Evolutionary conservation across 2,329 filamentous ascomycete genomes (phyloP).

Genomic region (Aspergillus fructus): DNA sequence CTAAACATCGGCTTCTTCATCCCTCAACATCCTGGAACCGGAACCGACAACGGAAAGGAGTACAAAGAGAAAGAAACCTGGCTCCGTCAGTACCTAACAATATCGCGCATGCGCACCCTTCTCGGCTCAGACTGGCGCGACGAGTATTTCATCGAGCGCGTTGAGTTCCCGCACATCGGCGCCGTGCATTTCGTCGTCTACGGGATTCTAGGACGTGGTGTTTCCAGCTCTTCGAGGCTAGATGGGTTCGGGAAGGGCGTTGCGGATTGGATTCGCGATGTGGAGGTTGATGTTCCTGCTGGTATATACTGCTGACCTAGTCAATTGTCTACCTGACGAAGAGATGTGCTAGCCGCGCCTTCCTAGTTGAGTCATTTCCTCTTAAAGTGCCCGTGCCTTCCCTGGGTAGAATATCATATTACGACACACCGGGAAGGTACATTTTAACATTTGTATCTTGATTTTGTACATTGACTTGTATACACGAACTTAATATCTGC

Average conservation of each 20-base stretch:
- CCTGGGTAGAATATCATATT: background rate
- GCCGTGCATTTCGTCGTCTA: conserved; percentile 55
- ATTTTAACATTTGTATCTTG: too few species aligned
- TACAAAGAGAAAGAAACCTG: conserved; percentile 20
- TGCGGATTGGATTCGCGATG: conserved; percentile 51
- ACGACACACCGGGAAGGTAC: background rate
- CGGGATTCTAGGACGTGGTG: conserved; percentile 45
- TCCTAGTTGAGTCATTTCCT: background rate
- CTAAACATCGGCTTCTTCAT: conserved; percentile 45
- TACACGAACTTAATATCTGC: too few species aligned
- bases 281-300: conserved; percentile 42
- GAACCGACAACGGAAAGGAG: background rate
- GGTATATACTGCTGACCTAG: too few species aligned
- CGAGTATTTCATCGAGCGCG: conserved; percentile 45
- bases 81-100: conserved; percentile 44
- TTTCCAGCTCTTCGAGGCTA: conserved; percentile 50
- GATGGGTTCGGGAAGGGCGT: conserved; percentile 56
- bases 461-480: too few species aligned
- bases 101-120: conserved; percentile 36
- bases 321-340: too few species aligned
- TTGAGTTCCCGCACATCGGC: conserved; percentile 47
- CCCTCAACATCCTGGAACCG: background rate
- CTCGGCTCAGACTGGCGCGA: conserved; percentile 49
- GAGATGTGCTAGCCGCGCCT: too few species aligned
- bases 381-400: background rate